Percentiles rank a stretch among this genome's conserved stretches.
phyloP scores from a whole-genome alignment of 495 filamentous ascomycete species.

The Tetracladium marchalianum region DNA sequence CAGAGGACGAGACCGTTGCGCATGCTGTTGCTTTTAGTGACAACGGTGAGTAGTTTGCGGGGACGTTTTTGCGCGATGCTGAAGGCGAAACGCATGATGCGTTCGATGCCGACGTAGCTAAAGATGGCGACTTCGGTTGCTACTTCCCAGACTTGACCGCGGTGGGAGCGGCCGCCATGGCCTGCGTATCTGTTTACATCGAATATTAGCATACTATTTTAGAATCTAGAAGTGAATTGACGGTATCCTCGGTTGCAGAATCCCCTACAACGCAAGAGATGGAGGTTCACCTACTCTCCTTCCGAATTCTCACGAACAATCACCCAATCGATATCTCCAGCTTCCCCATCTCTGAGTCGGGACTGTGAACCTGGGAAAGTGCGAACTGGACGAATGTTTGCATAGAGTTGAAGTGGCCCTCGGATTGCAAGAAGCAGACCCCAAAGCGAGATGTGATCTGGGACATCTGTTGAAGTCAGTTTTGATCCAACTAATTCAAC shows the following conservation, averaged over 20 bases:
- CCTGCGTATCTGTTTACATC: constrained; percentile 30
- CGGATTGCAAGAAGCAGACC: constrained; percentile 44
- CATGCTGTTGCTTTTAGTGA: constrained; percentile 48
- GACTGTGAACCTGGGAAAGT: constrained; percentile 39
- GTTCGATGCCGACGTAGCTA: constrained; percentile 39
- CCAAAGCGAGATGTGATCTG: constrained; percentile 48
- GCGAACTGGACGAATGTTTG: constrained; percentile 43
- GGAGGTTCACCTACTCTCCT: constrained; percentile 25
- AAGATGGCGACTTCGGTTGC: constrained; percentile 46
- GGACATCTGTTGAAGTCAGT: constrained; percentile 30
- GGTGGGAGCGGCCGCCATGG: constrained; percentile 44
- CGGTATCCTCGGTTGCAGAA: too few relatives aligned
- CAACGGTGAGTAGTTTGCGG: constrained; percentile 41
- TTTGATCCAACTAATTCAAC: background rate
- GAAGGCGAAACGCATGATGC: constrained; percentile 46
- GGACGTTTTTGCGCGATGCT: constrained; percentile 34
- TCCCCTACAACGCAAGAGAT: too few relatives aligned
- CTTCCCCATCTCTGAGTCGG: constrained; percentile 31
- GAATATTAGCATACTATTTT: too few relatives aligned
- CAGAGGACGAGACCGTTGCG: constrained; percentile 46
- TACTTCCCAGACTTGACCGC: constrained; percentile 39
- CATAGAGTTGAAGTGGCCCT: constrained; percentile 42
- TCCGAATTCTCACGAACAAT: constrained; percentile 48
- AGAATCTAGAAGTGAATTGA: too few relatives aligned
- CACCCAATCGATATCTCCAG: constrained; percentile 39